These are phyloP conservation scores for Globisporangium camurandrum DNA, from an alignment of 352 stramenopile species.

Conservation along the genomic window DNA sequence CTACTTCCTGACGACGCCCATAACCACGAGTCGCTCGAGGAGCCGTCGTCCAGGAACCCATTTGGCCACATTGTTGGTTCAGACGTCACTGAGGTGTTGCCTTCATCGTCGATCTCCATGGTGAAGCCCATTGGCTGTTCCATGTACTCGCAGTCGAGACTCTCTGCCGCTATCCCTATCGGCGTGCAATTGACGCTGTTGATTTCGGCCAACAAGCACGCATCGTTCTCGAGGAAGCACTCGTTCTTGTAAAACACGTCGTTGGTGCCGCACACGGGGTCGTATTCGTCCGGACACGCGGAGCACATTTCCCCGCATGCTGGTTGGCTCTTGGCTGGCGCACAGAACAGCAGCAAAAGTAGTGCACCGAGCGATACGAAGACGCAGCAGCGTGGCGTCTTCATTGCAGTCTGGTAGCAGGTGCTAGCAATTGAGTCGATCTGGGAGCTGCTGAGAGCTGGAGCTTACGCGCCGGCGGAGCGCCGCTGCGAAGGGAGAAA, in stretches of 20 bases:
- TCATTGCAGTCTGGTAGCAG: constrained; percentile 3
- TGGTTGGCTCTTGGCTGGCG: no score
- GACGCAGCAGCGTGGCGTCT: neutral
- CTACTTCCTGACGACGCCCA: no score
- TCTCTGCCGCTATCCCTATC: no score
- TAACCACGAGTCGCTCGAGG: neutral
- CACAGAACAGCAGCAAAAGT: neutral
- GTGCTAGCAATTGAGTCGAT: neutral
- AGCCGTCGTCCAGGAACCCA: no score
- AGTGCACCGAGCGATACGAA: neutral
- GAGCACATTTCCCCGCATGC: neutral
- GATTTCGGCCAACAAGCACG: neutral
- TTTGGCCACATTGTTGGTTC: no score
- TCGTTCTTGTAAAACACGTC: constrained; percentile 9
- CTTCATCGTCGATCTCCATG: neutral
- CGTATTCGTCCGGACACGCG: neutral
- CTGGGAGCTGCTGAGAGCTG: neutral
- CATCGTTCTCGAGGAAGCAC: constrained; percentile 6
- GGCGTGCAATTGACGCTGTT: neutral
- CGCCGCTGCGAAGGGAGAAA: no score
- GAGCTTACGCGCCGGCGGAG: neutral
- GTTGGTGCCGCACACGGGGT: constrained; percentile 15
- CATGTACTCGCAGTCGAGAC: no score
- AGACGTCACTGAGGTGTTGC: neutral
- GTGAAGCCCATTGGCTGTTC: constrained; percentile 2